Conservation (phyloP, 257 asterid genomes). For the Solanum tacnaense region DNA sequence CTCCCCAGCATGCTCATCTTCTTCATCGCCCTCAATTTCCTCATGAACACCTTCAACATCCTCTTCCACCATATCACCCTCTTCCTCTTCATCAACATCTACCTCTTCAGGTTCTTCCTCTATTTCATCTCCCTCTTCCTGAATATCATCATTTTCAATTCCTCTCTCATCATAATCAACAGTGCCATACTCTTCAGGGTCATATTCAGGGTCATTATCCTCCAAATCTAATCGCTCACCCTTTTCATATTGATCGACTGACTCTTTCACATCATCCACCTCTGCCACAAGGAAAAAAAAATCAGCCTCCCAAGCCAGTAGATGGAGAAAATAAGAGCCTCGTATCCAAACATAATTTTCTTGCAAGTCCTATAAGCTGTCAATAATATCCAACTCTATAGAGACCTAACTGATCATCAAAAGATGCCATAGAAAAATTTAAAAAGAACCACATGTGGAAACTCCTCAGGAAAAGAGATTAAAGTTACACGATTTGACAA, state of each 20-base stretch:
- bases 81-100: slow-evolving; percentile 60
- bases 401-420: not conserved
- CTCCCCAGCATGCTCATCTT: slow-evolving; percentile 36
- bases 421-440: not conserved
- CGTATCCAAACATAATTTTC: not conserved
- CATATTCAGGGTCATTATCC: slow-evolving; percentile 93
- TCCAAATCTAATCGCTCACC: slow-evolving; percentile 89
- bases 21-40: slow-evolving; percentile 68
- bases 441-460: not conserved
- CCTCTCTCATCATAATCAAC: slow-evolving; percentile 86
- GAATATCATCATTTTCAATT: slow-evolving; percentile 53
- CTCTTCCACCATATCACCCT: slow-evolving; percentile 51
- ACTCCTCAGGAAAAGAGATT: not conserved
- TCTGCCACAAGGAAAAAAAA: slow-evolving; percentile 34
- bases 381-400: not conserved
- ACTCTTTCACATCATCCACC: slow-evolving; percentile 42
- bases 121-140: slow-evolving; percentile 41
- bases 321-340: not conserved
- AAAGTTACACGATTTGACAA: not conserved
- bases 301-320: not conserved
- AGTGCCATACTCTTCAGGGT: slow-evolving; percentile 74
- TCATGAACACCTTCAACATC: slow-evolving; percentile 53
- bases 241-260: slow-evolving; percentile 65
- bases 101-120: slow-evolving; percentile 54
- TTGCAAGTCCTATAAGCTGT: not conserved